A percentile compares a stretch with the other conserved stretches of the same genome.
Conservation (phyloP, 139 green algal genomes). For the Chlorella vulgaris region DNA sequence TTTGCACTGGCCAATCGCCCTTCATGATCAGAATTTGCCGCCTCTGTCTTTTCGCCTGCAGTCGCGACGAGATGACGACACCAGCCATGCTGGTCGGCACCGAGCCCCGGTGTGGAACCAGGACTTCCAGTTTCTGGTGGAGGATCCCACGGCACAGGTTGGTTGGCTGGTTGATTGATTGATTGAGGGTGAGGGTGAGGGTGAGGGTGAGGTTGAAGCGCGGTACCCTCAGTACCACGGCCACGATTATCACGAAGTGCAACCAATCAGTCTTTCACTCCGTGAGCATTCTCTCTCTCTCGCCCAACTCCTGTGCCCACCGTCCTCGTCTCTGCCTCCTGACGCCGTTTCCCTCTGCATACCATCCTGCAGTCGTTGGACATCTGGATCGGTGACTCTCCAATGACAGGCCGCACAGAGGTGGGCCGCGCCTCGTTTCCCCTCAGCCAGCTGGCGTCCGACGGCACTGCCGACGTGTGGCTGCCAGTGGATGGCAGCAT, state of each 20-base stretch:
- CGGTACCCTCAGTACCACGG: too few relatives aligned
- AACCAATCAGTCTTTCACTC: too few relatives aligned
- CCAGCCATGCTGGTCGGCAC: conserved; percentile 69
- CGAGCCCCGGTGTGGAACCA: conserved; percentile 91
- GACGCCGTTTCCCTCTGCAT: background rate
- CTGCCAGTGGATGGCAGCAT: conserved; percentile 64
- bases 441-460: conserved; percentile 54
- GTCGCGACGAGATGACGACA: conserved; percentile 77
- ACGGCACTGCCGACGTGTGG: conserved; percentile 67
- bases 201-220: background rate
- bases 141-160: conserved; percentile 76
- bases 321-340: background rate
- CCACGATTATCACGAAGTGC: too few relatives aligned
- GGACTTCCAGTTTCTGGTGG: conserved; percentile 82
- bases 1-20: too few relatives aligned
- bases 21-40: background rate
- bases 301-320: background rate
- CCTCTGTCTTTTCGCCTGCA: background rate
- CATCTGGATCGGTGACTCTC: conserved; percentile 83
- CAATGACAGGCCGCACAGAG: conserved; percentile 81
- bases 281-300: too few relatives aligned
- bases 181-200: background rate
- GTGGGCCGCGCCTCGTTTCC: conserved; percentile 70
- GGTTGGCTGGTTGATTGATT: background rate
- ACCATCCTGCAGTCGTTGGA: conserved; percentile 66